Conservation (phyloP, 2,329 filamentous ascomycete genomes). For the Hymenoscyphus fructigenus region DNA sequence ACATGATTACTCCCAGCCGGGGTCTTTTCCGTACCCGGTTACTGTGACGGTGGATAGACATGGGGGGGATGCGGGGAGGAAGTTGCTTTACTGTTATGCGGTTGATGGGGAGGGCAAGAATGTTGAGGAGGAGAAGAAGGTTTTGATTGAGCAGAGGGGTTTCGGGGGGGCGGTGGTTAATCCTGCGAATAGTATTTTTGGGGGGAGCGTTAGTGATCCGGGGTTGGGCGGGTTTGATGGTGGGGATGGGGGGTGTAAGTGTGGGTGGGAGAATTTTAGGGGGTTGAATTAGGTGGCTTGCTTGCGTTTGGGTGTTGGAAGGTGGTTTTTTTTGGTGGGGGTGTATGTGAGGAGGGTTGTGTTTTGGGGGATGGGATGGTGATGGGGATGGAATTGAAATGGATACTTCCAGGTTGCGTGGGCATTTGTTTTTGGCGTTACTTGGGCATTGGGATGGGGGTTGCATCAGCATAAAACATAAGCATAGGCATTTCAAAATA, state of each 20-base stretch:
- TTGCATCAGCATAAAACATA: not conserved
- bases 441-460: not conserved
- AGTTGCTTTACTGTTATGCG: slow-evolving; percentile 54
- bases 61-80: slow-evolving; percentile 53
- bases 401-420: not conserved
- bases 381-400: not conserved
- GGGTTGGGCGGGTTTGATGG: slow-evolving; percentile 62
- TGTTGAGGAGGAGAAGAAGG: slow-evolving; percentile 42
- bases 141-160: slow-evolving; percentile 50
- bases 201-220: slow-evolving; percentile 40
- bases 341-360: slow-evolving; percentile 9
- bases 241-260: slow-evolving; percentile 61
- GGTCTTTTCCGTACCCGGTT: slow-evolving; percentile 63
- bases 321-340: slow-evolving; percentile 3
- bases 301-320: not conserved
- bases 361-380: not conserved
- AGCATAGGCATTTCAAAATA: not conserved
- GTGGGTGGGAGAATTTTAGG: slow-evolving; percentile 55
- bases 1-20: slow-evolving; percentile 42
- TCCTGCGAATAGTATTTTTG: slow-evolving; percentile 40
- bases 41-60: slow-evolving; percentile 62
- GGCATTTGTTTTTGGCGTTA: not conserved
- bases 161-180: slow-evolving; percentile 56
- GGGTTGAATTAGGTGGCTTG: slow-evolving; percentile 14
- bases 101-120: slow-evolving; percentile 50